Conservation (phyloP, 495 filamentous ascomycete species). For the Jackrogersella multiformis region DNA sequence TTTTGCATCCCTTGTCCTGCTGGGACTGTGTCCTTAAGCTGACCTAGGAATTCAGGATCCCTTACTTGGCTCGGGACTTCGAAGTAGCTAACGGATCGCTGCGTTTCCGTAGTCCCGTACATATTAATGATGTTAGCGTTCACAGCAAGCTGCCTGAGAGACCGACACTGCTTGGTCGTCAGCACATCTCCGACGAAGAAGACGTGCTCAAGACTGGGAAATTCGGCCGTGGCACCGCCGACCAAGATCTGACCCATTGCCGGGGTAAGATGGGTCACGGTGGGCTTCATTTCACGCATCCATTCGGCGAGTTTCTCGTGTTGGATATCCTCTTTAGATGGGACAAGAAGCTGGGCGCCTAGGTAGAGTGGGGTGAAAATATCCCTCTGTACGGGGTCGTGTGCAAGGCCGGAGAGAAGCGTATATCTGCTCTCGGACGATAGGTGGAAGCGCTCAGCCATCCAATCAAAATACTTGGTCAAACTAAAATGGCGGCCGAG, state of each 20-base stretch:
- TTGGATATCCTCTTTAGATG: conserved; percentile 83
- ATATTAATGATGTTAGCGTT: conserved; percentile 88
- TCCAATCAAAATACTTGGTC: conserved; percentile 91
- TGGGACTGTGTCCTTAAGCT: conserved; percentile 81
- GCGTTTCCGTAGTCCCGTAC: conserved; percentile 93
- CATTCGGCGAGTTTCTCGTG: conserved; percentile 91
- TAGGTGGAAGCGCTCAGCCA: conserved; percentile 82
- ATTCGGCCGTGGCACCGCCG: conserved; percentile 80
- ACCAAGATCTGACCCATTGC: conserved; percentile 97
- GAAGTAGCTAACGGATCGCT: conserved; percentile 86
- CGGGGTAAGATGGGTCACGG: conserved; percentile 90
- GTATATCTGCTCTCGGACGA: conserved; percentile 81
- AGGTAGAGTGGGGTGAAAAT: conserved; percentile 95
- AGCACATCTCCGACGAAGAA: conserved; percentile 96
- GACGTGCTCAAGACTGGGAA: conserved; percentile 78
- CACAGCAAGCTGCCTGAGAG: conserved; percentile 77
- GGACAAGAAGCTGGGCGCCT: conserved; percentile 82
- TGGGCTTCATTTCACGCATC: conserved; percentile 82
- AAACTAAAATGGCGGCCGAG: conserved; percentile 87
- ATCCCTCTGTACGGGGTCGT: conserved; percentile 71
- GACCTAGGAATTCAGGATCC: conserved; percentile 74
- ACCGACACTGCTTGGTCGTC: conserved; percentile 85
- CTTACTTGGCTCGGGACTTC: conserved; percentile 76
- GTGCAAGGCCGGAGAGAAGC: conserved; percentile 83
- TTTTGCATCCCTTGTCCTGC: conserved; percentile 91